phyloP scores from a whole-genome alignment of 2,329 filamentous ascomycete species.

The Nemania serpens region DNA sequence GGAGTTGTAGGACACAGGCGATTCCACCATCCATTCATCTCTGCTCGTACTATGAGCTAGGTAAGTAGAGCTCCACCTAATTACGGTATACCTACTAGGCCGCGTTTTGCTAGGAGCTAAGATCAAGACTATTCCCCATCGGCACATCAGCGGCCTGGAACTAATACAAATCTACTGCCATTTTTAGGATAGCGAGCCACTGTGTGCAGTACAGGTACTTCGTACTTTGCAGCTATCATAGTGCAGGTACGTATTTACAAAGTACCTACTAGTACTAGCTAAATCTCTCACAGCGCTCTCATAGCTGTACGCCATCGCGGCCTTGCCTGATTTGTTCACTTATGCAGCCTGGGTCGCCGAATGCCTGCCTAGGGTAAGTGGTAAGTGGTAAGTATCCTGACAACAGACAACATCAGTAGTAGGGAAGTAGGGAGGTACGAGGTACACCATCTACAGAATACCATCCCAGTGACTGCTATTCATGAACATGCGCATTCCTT shows the following conservation, averaged over 20 bases:
- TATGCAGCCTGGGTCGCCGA: background rate
- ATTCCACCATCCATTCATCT: no score
- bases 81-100: constrained; percentile 16
- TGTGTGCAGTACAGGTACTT: no score
- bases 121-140: constrained; percentile 18
- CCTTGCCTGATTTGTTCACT: constrained; percentile 19
- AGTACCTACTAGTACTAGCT: no score
- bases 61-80: constrained; percentile 10
- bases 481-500: background rate
- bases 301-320: constrained; percentile 21
- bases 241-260: no score
- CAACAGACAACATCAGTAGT: constrained; percentile 11
- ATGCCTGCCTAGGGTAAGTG: no score
- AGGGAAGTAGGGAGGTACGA: background rate
- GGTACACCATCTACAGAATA: no score
- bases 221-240: no score
- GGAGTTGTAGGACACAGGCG: no score
- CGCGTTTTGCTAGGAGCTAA: constrained; percentile 10
- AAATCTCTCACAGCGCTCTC: constrained; percentile 1
- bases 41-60: no score
- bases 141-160: constrained; percentile 10
- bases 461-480: background rate
- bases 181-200: constrained; percentile 11
- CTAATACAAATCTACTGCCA: constrained; percentile 2
- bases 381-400: background rate